Conservation (phyloP, 2,329 filamentous ascomycete genomes). For the Alternaria brassicicola region DNA sequence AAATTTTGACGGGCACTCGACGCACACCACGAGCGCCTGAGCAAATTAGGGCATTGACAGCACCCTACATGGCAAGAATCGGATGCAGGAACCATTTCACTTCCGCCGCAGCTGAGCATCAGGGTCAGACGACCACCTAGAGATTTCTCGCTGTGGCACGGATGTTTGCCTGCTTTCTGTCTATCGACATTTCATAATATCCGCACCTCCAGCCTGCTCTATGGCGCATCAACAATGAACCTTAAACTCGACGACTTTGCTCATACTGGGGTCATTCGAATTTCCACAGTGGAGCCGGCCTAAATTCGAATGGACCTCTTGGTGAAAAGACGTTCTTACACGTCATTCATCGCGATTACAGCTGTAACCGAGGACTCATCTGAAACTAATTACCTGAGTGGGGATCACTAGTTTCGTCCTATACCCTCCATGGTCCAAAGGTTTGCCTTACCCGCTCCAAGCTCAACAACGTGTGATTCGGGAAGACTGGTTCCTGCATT, state of each 20-base stretch:
- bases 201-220: not conserved
- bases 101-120: not conserved
- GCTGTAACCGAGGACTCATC: not conserved
- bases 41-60: not conserved
- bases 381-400: not conserved
- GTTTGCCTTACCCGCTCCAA: not conserved
- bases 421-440: not conserved
- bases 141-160: not conserved
- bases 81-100: not conserved
- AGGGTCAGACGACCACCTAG: not conserved
- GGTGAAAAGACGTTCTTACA: not conserved
- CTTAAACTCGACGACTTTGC: not conserved
- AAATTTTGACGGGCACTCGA: not conserved
- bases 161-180: not conserved
- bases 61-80: not conserved
- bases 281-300: not conserved
- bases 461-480: not conserved
- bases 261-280: not conserved
- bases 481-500: not conserved
- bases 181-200: not conserved
- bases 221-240: not conserved
- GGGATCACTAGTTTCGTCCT: not conserved
- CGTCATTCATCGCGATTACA: not conserved
- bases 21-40: not conserved
- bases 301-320: not conserved